phyloP scores from a whole-genome alignment of 1,284 basidiomycete genomes.

The Sporisorium sorghi region DNA sequence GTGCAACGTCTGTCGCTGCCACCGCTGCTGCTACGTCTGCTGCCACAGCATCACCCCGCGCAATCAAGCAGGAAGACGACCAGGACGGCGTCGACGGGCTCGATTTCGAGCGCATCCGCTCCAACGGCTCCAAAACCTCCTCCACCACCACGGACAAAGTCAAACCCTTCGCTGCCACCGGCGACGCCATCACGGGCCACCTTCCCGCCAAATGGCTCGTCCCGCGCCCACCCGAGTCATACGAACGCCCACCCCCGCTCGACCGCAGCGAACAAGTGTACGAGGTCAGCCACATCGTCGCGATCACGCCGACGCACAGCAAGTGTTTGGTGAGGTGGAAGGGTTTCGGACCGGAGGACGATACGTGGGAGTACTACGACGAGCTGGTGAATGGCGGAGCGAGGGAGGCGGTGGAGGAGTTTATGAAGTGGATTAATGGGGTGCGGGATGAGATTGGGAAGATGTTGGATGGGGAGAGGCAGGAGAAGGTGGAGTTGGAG shows the following conservation, averaged over 20 bases:
- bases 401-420: conserved; percentile 68
- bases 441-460: conserved; percentile 30
- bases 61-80: conserved; percentile 30
- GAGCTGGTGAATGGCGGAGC: conserved; percentile 73
- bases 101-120: conserved; percentile 30
- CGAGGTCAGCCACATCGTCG: conserved; percentile 48
- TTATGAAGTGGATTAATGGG: conserved; percentile 28
- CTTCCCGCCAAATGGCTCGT: conserved; percentile 42
- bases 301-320: conserved; percentile 26
- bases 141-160: conserved; percentile 19
- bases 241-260: conserved; percentile 35
- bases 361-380: conserved; percentile 76
- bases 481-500: conserved; percentile 16
- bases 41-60: background rate
- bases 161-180: conserved; percentile 33
- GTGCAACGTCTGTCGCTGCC: conserved; percentile 4
- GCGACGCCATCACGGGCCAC: conserved; percentile 69
- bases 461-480: conserved; percentile 37
- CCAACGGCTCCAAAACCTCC: conserved; percentile 28
- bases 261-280: conserved; percentile 33
- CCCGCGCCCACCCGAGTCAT: conserved; percentile 21
- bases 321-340: conserved; percentile 76
- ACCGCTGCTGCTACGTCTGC: too few species aligned
- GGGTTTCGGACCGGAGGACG: conserved; percentile 74
- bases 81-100: conserved; percentile 35